Base-by-base conservation (phyloP, 2,329 filamentous ascomycete species). In the Acrocalymma vagum region DNA sequence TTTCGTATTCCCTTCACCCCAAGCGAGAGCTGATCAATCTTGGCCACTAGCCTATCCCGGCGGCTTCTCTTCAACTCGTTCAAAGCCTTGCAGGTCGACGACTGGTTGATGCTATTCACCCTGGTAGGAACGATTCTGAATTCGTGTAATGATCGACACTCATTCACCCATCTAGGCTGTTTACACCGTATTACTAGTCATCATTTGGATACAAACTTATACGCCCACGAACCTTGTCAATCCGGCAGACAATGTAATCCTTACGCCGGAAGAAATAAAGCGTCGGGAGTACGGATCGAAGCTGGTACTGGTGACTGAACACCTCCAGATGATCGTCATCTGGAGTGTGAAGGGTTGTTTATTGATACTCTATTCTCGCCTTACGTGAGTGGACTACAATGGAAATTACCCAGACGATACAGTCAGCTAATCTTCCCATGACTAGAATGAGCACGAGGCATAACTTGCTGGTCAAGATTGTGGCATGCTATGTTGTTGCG, bases 331-430 rank as follows among this genome's bases (percentile, higher is more conserved):
- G 27, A 65, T 72, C 1, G 71, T 70, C 3, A 67, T 74, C 3
- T 80, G 77, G 75, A 57, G 65, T 15, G 64, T 76, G 50, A 80
- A 80, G 46, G 62, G 69, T 17, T 78, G 76, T 56, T 72, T 80
- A 64, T 55, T 79, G 53, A 62, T 76, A 17, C 73, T 80, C 4
- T 80, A 80, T 55, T 58, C 63, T 21, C 72, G 74, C 34, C 16
- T 51, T 25, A 43, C 49, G 53, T 60, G 4, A 44, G 65, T 22
- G n/a, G n/a, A 44, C 25, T 8, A 2, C 18, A 6, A 20, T 42
- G 7, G 48, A 53, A 6, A 41, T 63, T 21, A 9, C n/a, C 3
- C 8, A 13, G 9, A 13, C 23, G 7, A 16, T 15, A 29, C n/a
- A n/a, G n/a, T n/a, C 13, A 16, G 14, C 40, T 38, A 18, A 38